phyloP scores from a whole-genome alignment of 2,329 filamentous ascomycete genomes.

The Botrytis paeoniae region DNA sequence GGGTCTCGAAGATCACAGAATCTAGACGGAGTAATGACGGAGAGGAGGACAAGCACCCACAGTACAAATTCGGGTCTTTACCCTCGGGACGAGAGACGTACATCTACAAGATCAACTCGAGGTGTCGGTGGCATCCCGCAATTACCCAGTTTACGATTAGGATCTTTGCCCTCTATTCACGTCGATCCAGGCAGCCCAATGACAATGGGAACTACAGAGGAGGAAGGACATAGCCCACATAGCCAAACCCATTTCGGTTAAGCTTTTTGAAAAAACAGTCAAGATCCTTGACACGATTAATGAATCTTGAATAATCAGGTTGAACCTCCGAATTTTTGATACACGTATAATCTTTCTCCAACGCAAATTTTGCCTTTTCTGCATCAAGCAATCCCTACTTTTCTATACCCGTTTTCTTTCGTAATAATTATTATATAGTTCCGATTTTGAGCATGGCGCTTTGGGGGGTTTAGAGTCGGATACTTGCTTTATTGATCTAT shows the following conservation, averaged over 20 bases:
- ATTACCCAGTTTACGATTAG: conserved; percentile 52
- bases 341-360: not conserved
- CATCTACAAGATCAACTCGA: conserved; percentile 28
- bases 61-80: conserved; percentile 8
- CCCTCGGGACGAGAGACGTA: conserved; percentile 8
- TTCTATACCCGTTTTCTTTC: conserved; percentile 10
- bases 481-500: not conserved
- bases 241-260: not conserved
- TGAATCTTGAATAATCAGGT: conserved; percentile 17
- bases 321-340: not conserved
- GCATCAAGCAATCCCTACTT: not conserved
- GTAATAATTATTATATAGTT: not conserved
- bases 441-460: conserved; percentile 9
- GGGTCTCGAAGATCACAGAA: conserved; percentile 26
- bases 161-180: conserved; percentile 54
- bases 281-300: conserved; percentile 7
- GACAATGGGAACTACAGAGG: conserved; percentile 3
- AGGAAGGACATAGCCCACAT: conserved; percentile 8
- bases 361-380: not conserved
- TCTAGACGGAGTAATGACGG: conserved; percentile 23
- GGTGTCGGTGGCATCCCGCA: conserved; percentile 45
- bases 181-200: conserved; percentile 44
- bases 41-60: conserved; percentile 23
- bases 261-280: not conserved
- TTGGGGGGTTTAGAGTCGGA: not conserved